phyloP scores from a whole-genome alignment of 352 stramenopile species.

The Phytophthora tubulina region DNA sequence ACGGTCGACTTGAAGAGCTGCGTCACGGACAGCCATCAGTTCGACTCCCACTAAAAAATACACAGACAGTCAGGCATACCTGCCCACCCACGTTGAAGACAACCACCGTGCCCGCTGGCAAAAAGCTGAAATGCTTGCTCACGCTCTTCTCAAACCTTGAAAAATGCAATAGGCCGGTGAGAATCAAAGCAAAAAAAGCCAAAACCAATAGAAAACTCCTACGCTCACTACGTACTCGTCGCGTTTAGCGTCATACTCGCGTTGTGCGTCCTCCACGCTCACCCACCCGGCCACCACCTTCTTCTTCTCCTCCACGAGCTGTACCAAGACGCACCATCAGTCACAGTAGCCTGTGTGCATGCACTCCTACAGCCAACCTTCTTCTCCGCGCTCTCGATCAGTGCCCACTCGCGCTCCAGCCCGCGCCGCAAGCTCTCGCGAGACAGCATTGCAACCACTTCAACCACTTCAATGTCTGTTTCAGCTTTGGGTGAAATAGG shows the following conservation, averaged over 20 bases:
- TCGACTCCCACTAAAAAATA: neutral
- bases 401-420: slow-evolving; percentile 70
- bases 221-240: slow-evolving; percentile 46
- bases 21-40: neutral
- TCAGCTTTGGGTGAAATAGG: neutral
- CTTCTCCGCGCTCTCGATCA: slow-evolving; percentile 69
- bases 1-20: slow-evolving; percentile 82
- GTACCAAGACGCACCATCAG: neutral
- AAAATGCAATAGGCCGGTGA: neutral
- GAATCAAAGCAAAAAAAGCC: neutral
- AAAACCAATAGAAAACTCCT: neutral
- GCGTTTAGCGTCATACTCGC: slow-evolving; percentile 70
- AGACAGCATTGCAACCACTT: slow-evolving; percentile 47
- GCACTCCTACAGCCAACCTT: slow-evolving; percentile 41
- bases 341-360: neutral
- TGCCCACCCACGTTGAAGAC: slow-evolving; percentile 80
- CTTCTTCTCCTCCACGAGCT: slow-evolving; percentile 83
- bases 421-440: slow-evolving; percentile 63
- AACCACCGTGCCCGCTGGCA: slow-evolving; percentile 57
- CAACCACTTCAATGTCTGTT: slow-evolving; percentile 8
- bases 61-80: slow-evolving; percentile 25
- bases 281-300: slow-evolving; percentile 81
- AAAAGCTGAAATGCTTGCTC: slow-evolving; percentile 66
- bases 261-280: slow-evolving; percentile 68
- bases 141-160: slow-evolving; percentile 71